Conservation (phyloP, 140 eudicot genomes). For the Senecio squalidus region DNA sequence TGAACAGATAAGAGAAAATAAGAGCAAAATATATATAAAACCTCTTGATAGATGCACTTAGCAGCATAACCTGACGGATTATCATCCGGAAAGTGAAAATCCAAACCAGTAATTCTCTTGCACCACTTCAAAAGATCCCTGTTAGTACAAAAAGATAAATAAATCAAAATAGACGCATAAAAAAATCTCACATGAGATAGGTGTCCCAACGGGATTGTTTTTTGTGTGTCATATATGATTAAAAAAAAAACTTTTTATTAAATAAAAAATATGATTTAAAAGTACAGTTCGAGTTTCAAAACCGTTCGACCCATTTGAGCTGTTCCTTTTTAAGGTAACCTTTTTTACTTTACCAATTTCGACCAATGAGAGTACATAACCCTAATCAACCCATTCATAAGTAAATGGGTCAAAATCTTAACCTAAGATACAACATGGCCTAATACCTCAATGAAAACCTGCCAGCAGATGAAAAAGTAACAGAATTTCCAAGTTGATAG, state of each 20-base stretch:
- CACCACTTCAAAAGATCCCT: conserved; percentile 96
- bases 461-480: conserved; percentile 34
- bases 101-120: conserved; percentile 68
- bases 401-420: not conserved
- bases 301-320: not conserved
- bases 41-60: conserved; percentile 64
- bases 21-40: conserved; percentile 13
- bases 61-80: conserved; percentile 33
- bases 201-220: not conserved
- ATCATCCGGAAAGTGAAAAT: conserved; percentile 34
- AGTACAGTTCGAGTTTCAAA: not conserved
- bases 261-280: not conserved
- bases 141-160: conserved; percentile 1
- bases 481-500: conserved; percentile 41
- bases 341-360: not conserved
- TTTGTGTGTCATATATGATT: not conserved
- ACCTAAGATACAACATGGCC: conserved; percentile 1
- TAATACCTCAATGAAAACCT: conserved; percentile 81
- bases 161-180: not conserved
- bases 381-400: not conserved
- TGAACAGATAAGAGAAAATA: not conserved
- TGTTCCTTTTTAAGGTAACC: not conserved
- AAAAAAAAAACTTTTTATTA: no score
- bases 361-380: not conserved
- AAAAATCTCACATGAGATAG: not conserved